Base-by-base conservation (phyloP, 2,329 filamentous ascomycete genomes). In the Aspergillus fumigatus region DNA sequence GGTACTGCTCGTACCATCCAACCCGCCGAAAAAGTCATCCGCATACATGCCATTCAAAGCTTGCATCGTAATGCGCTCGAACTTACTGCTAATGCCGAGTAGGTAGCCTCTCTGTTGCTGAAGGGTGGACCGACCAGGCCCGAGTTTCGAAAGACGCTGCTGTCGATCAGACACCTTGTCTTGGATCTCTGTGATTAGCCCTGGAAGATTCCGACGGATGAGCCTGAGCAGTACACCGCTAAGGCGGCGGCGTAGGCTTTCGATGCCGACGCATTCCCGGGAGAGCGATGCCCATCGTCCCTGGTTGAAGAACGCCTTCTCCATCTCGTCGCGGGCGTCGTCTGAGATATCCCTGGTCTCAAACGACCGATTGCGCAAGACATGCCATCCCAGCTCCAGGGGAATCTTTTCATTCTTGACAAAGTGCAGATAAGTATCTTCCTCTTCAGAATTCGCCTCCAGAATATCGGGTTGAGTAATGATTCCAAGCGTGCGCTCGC, bases 381-480 rank as follows among this genome's bases (percentile, higher is more conserved):
- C 73, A 63, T 82, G 80, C 79, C 80, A 82, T 2, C 80, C 80
- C 0, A 82, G 70, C 29, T 72, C 68, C 40, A 80, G 71, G 17
- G 63, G 59, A 0, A 74, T 64, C 52, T 77, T 72, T 47, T 79
- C 66, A 43, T 81, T 80, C 26, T 64, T 63, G 1, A 75, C 67
- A 14, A 78, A 69, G 1, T 69, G 52, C 3, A 77, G 59, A 51
- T 73, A 78, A 0, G 54, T 59, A 0, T 56, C 56, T 55, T 79
- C 73, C 9, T 60, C 67, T 0, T 70, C 72, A 0, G 77, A 78
- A 0, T 67, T 68, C 2, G 63, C 51, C 1, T 65, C 57, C 1
- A 77, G 66, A 5, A 63, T 65, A 57, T 82, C 79, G 0, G 77
- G 75, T 43, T 81, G 79, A 0, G 79, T 82, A 41, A 82, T 74